Evolutionary conservation across 352 stramenopile species (phyloP).

Genomic region (Halophytophthora batemanensis): DNA sequence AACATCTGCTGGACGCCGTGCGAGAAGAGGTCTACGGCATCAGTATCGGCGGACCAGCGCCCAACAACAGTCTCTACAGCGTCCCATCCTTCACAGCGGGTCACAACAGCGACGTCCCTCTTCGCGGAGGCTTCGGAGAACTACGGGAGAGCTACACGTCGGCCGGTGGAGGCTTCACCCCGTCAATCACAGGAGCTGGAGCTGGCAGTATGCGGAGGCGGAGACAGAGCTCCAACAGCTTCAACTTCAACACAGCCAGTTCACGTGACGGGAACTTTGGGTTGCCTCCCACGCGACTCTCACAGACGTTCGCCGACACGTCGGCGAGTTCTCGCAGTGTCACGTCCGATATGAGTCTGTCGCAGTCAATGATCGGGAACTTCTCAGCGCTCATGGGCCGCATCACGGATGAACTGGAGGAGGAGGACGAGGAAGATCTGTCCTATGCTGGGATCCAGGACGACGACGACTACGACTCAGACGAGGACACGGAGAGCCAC

Average conservation of each 20-base stretch:
- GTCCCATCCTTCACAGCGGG: constrained; percentile 5
- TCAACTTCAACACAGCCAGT: constrained; percentile 19
- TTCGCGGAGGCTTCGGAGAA: constrained; percentile 34
- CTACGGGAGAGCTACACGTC: constrained; percentile 39
- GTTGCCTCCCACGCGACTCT: constrained; percentile 28
- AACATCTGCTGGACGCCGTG: constrained; percentile 49
- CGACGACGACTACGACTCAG: constrained; percentile 30
- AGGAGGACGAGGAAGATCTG: constrained; percentile 42
- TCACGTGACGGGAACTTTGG: constrained; percentile 40
- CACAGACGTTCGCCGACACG: constrained; percentile 41
- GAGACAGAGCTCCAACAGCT: constrained; percentile 21
- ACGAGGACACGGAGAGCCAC: constrained; percentile 23
- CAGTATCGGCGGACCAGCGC: constrained; percentile 19
- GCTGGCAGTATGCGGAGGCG: constrained; percentile 18
- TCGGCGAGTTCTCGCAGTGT: constrained; percentile 27
- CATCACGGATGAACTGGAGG: constrained; percentile 58
- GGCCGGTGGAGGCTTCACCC: constrained; percentile 12
- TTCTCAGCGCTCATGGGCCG: constrained; percentile 63
- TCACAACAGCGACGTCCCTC: constrained; percentile 13
- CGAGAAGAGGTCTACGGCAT: constrained; percentile 72
- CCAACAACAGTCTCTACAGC: constrained; percentile 3
- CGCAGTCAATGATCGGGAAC: constrained; percentile 69
- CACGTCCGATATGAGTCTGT: constrained; percentile 64
- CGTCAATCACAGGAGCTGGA: constrained; percentile 9
- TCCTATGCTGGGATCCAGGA: constrained; percentile 36